Evolutionary conservation across 2,329 filamentous ascomycete species (phyloP).

Genomic region (Microdochium trichocladiopsis): DNA sequence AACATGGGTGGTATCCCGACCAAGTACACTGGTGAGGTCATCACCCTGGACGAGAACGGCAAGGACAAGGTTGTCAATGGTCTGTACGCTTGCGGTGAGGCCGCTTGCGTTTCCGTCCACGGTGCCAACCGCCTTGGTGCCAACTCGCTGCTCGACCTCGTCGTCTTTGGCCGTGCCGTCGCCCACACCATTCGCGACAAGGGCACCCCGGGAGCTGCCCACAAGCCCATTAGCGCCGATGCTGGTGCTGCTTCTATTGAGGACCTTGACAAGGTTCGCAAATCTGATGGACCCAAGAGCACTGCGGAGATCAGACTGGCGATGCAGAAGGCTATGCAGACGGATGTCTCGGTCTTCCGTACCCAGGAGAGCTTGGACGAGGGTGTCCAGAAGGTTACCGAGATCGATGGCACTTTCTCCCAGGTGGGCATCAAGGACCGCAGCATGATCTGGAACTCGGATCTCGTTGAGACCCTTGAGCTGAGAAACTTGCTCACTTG

Average conservation of each 20-base stretch:
- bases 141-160: conserved; percentile 95
- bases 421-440: conserved; percentile 94
- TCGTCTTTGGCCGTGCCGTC: conserved; percentile 96
- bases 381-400: conserved; percentile 80
- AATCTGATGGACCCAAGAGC: conserved; percentile 73
- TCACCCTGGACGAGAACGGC: conserved; percentile 79
- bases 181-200: conserved; percentile 96
- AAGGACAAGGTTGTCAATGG: conserved; percentile 91
- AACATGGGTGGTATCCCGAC: conserved; percentile 99
- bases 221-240: conserved; percentile 74
- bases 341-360: conserved; percentile 93
- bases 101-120: conserved; percentile 95
- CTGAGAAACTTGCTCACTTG: conserved; percentile 92
- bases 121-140: conserved; percentile 96
- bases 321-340: conserved; percentile 99
- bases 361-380: conserved; percentile 91
- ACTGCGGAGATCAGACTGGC: conserved; percentile 82
- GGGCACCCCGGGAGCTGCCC: conserved; percentile 74
- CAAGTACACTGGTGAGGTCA: conserved; percentile 92
- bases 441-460: conserved; percentile 99
- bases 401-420: conserved; percentile 73
- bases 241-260: conserved; percentile 83
- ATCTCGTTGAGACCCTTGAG: conserved; percentile 93
- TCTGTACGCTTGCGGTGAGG: conserved; percentile 94
- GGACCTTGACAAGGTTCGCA: conserved; percentile 80